Evolutionary conservation across 2,329 filamentous ascomycete genomes (phyloP).

Genomic region (Dactylellina haptotyla): DNA sequence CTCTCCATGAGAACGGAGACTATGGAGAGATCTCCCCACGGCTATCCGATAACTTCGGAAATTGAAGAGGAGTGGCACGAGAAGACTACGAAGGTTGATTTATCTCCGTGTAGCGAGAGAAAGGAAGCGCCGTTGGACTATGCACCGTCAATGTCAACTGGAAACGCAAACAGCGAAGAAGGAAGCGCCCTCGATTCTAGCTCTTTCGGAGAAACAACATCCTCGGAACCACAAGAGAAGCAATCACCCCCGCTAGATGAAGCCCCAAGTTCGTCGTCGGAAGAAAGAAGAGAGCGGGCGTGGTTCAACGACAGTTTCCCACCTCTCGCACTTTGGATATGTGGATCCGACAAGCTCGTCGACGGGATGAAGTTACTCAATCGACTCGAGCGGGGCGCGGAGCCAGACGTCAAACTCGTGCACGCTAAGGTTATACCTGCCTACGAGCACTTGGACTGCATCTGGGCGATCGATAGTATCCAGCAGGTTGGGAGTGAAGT

Average conservation of each 20-base stretch:
- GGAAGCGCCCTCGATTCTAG: background rate
- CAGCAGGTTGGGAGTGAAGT: slow-evolving; percentile 85
- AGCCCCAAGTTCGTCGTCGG: background rate
- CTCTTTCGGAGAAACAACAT: background rate
- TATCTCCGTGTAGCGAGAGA: background rate
- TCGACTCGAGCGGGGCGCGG: slow-evolving; percentile 78
- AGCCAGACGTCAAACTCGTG: slow-evolving; percentile 82
- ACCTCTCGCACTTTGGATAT: slow-evolving; percentile 88
- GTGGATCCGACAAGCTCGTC: slow-evolving; percentile 82
- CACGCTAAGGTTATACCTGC: slow-evolving; percentile 84
- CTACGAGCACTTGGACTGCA: slow-evolving; percentile 92
- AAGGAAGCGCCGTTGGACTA: background rate
- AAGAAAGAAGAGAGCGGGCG: slow-evolving; percentile 62
- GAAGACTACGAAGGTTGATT: slow-evolving; percentile 5
- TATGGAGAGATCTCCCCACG: background rate
- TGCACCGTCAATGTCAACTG: background rate
- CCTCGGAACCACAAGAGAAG: background rate
- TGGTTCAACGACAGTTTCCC: slow-evolving; percentile 86
- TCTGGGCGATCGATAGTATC: slow-evolving; percentile 91
- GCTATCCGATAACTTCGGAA: background rate
- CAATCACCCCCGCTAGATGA: background rate
- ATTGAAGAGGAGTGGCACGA: slow-evolving; percentile 18
- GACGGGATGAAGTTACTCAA: slow-evolving; percentile 79
- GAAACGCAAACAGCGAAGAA: background rate
- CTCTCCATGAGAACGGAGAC: slow-evolving; percentile 25